A percentile compares a stretch with the other conserved stretches of the same genome.
Conservation (phyloP, 495 filamentous ascomycete genomes). For the Neurospora tetrasperma region DNA sequence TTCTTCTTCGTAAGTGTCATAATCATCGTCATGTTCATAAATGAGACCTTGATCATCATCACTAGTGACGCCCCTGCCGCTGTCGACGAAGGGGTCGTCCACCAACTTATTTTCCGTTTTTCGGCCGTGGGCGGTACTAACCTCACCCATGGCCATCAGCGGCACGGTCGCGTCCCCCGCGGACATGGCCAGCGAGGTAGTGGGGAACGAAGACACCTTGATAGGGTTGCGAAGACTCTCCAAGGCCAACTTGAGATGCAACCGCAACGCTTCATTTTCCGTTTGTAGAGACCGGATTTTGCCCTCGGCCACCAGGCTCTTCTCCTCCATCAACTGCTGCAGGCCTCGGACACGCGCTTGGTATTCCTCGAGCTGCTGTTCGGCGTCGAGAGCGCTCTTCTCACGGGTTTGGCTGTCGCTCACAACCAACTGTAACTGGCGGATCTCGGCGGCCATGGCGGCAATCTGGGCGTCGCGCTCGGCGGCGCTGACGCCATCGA, state of each 20-base stretch:
- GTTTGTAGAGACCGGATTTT: conserved; percentile 79
- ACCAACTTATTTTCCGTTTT: not conserved
- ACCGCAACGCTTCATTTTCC: conserved; percentile 79
- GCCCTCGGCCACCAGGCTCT: conserved; percentile 71
- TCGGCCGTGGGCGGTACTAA: not conserved
- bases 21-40: conserved; percentile 9
- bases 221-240: conserved; percentile 88
- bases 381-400: conserved; percentile 39
- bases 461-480: conserved; percentile 89
- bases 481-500: conserved; percentile 68
- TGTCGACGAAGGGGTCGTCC: not conserved
- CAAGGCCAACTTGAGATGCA: conserved; percentile 76
- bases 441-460: conserved; percentile 90
- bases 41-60: not conserved
- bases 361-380: conserved; percentile 81
- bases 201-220: not conserved
- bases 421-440: conserved; percentile 66
- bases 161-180: not conserved
- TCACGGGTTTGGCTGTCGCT: conserved; percentile 41
- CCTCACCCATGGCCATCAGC: not conserved
- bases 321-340: conserved; percentile 92
- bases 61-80: not conserved
- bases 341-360: conserved; percentile 75
- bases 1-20: conserved; percentile 14
- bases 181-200: not conserved